Evolutionary conservation across 2,329 filamentous ascomycete genomes (phyloP), one percentile per base, ranked within the genome.

Genomic region (Neobulgaria alba): DNA sequence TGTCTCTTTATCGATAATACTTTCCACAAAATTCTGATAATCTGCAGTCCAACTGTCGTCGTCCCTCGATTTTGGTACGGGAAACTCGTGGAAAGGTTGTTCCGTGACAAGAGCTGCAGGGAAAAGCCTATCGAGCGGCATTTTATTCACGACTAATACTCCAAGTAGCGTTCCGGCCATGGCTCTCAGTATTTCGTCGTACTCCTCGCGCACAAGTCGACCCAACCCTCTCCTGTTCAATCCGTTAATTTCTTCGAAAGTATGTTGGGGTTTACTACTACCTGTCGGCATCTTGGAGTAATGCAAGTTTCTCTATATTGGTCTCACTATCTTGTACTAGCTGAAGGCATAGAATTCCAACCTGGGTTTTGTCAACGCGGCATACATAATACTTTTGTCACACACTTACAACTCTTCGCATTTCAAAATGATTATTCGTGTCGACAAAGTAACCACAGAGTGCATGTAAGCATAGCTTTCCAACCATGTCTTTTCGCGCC

Each of bases 361-460:
- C 47, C 56, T 30, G 5, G 17, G 2, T 8, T 17, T 12, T 29
- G 16, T 51, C 2, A 46, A 16, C n/a, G 29, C n/a, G 17, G n/a
- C 14, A 17, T 15, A 26, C n/a, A 33, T 38, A 5, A n/a, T n/a
- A 15, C 17, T 9, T 8, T 29, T 16, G 9, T 9, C n/a, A n/a
- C 14, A 3, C 10, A 33, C 47, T 41, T 45, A 57, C 57, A 55
- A 54, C 56, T 57, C 50, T 47, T 35, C 55, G 43, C 32, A 52
- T 40, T 2, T 36, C 40, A n/a, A 29, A 17, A 21, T 38, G 20
- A 23, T 43, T 48, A 9, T 42, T 31, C 4, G 5, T 9, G 33
- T 53, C 42, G 3, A 48, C 17, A 30, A 58, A 57, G 15, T 46
- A 50, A 3, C 38, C 29, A 4, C 58, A 36, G 3, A 53, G 31